Conservation (phyloP, 2,329 filamentous ascomycete genomes). For the Arthroderma uncinatum region DNA sequence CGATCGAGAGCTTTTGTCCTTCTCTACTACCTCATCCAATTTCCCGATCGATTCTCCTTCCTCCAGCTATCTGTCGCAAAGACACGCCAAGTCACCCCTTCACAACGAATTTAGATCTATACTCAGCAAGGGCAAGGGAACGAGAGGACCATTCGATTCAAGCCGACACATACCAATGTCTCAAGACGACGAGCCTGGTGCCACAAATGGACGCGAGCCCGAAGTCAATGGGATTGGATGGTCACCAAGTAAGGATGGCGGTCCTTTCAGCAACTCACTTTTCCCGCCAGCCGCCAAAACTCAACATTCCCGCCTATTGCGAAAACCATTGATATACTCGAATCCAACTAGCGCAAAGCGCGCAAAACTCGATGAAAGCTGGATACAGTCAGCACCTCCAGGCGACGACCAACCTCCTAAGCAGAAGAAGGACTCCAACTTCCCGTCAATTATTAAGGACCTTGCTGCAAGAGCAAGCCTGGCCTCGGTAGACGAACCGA, state of each 20-base stretch:
- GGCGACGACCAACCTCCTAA: slow-evolving; percentile 28
- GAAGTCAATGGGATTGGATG: neutral
- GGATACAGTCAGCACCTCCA: slow-evolving; percentile 26
- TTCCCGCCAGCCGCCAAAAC: neutral
- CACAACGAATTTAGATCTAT: neutral
- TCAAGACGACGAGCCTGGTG: neutral
- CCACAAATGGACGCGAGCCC: neutral
- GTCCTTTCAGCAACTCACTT: neutral
- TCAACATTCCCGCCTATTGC: slow-evolving; percentile 10
- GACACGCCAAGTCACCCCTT: neutral
- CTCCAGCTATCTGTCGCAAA: slow-evolving; percentile 11
- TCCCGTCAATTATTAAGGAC: slow-evolving; percentile 61
- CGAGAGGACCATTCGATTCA: neutral
- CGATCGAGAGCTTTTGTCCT: slow-evolving; percentile 30
- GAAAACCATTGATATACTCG: slow-evolving; percentile 32
- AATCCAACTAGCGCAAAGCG: slow-evolving; percentile 34
- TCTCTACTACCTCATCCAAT: slow-evolving; percentile 27
- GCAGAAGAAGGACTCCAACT: slow-evolving; percentile 47
- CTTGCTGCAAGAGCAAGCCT: slow-evolving; percentile 48
- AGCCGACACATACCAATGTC: neutral
- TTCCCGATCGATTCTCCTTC: slow-evolving; percentile 19
- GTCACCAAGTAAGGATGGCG: slow-evolving; percentile 1
- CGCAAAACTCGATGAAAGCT: slow-evolving; percentile 32
- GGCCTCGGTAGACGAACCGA: slow-evolving; percentile 55
- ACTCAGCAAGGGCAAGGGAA: neutral